Evolutionary conservation across 2,329 filamentous ascomycete genomes (phyloP).

Genomic region (Aspergillus tanneri): DNA sequence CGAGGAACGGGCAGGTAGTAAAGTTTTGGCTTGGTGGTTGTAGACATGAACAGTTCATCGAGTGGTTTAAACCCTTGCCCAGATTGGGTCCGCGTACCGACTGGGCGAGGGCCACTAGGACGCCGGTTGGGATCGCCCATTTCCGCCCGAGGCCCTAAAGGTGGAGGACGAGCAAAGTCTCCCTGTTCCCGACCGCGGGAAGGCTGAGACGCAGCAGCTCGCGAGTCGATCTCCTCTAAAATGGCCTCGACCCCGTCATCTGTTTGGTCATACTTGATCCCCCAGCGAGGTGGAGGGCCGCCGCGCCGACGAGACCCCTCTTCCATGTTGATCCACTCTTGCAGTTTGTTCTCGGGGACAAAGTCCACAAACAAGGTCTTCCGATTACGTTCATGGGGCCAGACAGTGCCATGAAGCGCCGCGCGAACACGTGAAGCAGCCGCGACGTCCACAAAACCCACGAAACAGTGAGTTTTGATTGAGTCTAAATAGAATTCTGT

Average conservation of each 20-base stretch:
- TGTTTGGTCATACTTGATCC: slow-evolving; percentile 66
- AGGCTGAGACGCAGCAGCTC: slow-evolving; percentile 19
- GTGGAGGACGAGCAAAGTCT: slow-evolving; percentile 23
- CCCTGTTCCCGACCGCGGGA: slow-evolving; percentile 13
- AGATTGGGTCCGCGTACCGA: slow-evolving; percentile 20
- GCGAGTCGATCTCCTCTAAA: slow-evolving; percentile 52
- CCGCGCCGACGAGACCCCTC: slow-evolving; percentile 49
- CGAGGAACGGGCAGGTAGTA: slow-evolving; percentile 66
- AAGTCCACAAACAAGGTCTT: slow-evolving; percentile 89
- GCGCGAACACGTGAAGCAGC: slow-evolving; percentile 75
- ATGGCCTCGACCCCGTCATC: slow-evolving; percentile 57
- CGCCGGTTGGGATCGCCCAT: slow-evolving; percentile 24
- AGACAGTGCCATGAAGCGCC: slow-evolving; percentile 73
- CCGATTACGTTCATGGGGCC: slow-evolving; percentile 82
- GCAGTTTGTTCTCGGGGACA: slow-evolving; percentile 71
- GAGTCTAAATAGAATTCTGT: slow-evolving; percentile 74
- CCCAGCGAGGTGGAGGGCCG: slow-evolving; percentile 59
- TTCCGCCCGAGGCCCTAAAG: slow-evolving; percentile 28
- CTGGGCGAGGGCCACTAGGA: slow-evolving; percentile 24
- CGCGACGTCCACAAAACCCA: slow-evolving; percentile 65
- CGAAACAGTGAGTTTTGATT: slow-evolving; percentile 86
- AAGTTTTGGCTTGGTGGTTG: slow-evolving; percentile 61
- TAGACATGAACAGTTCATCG: slow-evolving; percentile 61
- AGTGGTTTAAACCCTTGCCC: slow-evolving; percentile 55
- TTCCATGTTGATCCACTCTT: slow-evolving; percentile 72